These are phyloP conservation scores for Candolleomyces eurysporus DNA, from an alignment of 768 basidiomycete genomes.

Conservation along the genomic window DNA sequence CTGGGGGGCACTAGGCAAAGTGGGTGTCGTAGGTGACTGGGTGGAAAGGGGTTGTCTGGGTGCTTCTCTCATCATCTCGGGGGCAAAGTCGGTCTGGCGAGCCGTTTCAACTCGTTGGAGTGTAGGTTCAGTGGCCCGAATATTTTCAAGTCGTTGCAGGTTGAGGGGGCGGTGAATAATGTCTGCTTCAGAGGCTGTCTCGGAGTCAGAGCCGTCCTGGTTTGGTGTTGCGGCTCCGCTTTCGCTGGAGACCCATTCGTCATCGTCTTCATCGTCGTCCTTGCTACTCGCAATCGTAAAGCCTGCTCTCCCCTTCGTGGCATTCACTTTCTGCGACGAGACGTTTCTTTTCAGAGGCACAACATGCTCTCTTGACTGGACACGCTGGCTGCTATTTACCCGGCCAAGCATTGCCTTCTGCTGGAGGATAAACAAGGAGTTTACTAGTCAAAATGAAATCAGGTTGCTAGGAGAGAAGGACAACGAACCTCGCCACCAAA, in stretches of 20 bases:
- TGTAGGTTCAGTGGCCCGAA: constrained; percentile 13
- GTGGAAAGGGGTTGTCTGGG: background rate
- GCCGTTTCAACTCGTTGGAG: constrained; percentile 33
- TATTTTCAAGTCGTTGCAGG: constrained; percentile 11
- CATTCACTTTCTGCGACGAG: constrained; percentile 24
- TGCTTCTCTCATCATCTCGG: constrained; percentile 1
- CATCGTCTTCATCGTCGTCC: constrained; percentile 50
- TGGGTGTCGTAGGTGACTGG: background rate
- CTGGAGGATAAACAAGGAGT: constrained; percentile 18
- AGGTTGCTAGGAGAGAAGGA: constrained; percentile 14
- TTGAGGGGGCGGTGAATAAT: constrained; percentile 17
- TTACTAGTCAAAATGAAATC: constrained; percentile 16
- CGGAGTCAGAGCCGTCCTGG: constrained; percentile 43
- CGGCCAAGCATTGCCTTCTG: constrained; percentile 28
- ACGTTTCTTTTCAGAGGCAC: constrained; percentile 18
- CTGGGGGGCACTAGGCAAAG: background rate
- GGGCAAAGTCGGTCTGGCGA: constrained; percentile 31
- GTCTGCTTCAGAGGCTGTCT: constrained; percentile 35
- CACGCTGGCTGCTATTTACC: constrained; percentile 34
- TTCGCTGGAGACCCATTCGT: constrained; percentile 78
- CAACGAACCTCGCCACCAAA: constrained; percentile 45
- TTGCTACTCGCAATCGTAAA: constrained; percentile 57
- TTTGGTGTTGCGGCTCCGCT: constrained; percentile 72
- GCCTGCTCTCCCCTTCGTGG: constrained; percentile 42
- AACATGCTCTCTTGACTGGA: constrained; percentile 32